Base-by-base conservation (phyloP, 1,284 basidiomycete genomes). In the Pseudomicrostroma phylloplanum region DNA sequence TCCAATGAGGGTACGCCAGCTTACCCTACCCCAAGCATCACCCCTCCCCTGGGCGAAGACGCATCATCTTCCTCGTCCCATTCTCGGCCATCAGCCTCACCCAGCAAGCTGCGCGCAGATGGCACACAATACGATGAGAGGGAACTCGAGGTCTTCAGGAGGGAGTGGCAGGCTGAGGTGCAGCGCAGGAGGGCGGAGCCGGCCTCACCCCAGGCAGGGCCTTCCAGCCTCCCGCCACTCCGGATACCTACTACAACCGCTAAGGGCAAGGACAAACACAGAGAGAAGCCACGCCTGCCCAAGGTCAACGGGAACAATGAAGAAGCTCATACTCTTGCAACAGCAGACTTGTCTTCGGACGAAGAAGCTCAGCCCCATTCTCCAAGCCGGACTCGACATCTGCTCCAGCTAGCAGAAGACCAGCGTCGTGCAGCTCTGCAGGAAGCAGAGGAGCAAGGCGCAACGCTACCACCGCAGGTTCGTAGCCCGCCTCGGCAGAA, bases 101-200 rank as follows among this genome's bases (percentile, higher is more conserved):
- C 30, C 9, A 36, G 30, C 17, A 48, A 48, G 43, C 6, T 26
- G 51, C 21, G 21, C 51, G 26, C 51, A 25, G 21, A 19, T 54
- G 51, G 21, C 2, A 17, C 51, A 17, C 21, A 21, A 6, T 15
- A 17, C 17, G 67, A 63, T 54, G 60, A 54, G 49, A 69, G 68
- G 6, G 69, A 72, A 57, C 68, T 72, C 13, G 70, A 68, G 26
- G 57, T 59, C 0, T 72, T 72, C 46, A 58, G 70, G 9, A 60
- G 63, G 12, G 65, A 72, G 48, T 72, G 70, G 70, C 65, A 65
- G 49, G 62, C 62, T 48, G 70, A 72, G 49, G 70, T 72, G 4
- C 17, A 59, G 21, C 23, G 40, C 15, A 39, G 53, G n/a, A 55
- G 19, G 21, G 48, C 56, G 6, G 53, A 56, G 54, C 23, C 39